Base-by-base conservation (phyloP, 306 rosid species). In the Comarum palustre region DNA sequence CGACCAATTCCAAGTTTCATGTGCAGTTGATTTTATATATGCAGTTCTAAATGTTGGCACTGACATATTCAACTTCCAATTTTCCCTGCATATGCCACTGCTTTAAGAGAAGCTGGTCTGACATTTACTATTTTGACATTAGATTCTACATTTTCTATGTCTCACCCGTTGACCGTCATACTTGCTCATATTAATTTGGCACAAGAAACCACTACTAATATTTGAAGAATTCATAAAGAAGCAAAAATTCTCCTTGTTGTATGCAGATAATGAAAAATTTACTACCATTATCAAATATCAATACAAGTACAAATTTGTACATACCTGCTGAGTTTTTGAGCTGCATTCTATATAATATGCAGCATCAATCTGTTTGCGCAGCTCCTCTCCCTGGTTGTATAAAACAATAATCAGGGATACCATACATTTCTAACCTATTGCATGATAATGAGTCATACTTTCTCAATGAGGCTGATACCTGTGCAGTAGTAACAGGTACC, bases 271-370 rank as follows among this genome's bases (percentile, higher is more conserved):
- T 1, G 15, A 11, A 39, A 17, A 58, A 27, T 11, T 16, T 42
- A 5, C 32, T 5, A 6, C 67, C 43, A 10, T 15, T 41, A 54
- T 24, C 39, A 69, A 76, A 51, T 41, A 54, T 24, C 48, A 69
- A 76, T 59, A 36, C 73, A 51, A 65, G 71, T 47, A 69, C 76
- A 16, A 32, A 50, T 69, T 29, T 71, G 72, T 48, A 19, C 79
- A 39, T 75, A 82, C 98, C 93, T 93, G 97, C 90, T 93, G 98
- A 73, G 97, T 90, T 84, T 93, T 93, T 71, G 98, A 93, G 83
- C 97, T 93, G 86, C 98, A 90, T 77, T 93, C 98, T 43, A 90
- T 81, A 32, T 93, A 93, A 79, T 79, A 89, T 20, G 84, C 65
- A 47, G 93, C 96, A 51, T 96, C 98, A 39, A 90, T 89, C 80